These are phyloP conservation scores for Halophytophthora batemanensis DNA, from an alignment of 352 stramenopile genomes.

Conservation along the genomic window DNA sequence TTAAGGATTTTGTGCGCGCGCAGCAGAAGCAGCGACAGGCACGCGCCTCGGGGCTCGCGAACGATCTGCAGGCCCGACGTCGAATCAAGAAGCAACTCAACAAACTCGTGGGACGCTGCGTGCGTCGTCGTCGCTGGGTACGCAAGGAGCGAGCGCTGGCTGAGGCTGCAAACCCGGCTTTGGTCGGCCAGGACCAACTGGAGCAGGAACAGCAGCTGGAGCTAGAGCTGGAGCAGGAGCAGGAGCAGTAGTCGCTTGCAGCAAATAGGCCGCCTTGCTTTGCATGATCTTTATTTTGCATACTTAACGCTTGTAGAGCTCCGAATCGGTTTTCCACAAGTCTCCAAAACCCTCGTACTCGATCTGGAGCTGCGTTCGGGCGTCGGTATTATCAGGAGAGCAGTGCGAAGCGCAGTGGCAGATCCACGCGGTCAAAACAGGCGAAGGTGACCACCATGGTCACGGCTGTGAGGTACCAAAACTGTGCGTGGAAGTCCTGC, in stretches of 20 bases:
- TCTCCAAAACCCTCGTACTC: slow-evolving; percentile 9
- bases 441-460: slow-evolving; percentile 83
- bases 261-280: too few species aligned
- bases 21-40: slow-evolving; percentile 37
- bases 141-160: slow-evolving; percentile 69
- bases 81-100: slow-evolving; percentile 83
- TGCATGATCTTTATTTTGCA: slow-evolving; percentile 26
- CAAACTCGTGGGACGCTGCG: slow-evolving; percentile 73
- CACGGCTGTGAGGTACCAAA: slow-evolving; percentile 84
- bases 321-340: too few species aligned
- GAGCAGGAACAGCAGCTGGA: too few species aligned
- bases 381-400: slow-evolving; percentile 26
- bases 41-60: slow-evolving; percentile 20
- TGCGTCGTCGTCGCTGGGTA: slow-evolving; percentile 77
- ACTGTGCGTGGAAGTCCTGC: slow-evolving; percentile 81
- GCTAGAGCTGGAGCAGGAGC: too few species aligned
- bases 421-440: slow-evolving; percentile 76
- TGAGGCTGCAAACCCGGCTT: slow-evolving; percentile 26
- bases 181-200: too few species aligned
- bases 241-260: too few species aligned
- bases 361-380: slow-evolving; percentile 11
- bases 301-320: slow-evolving; percentile 13
- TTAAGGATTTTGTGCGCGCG: slow-evolving; percentile 77
- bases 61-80: slow-evolving; percentile 47
- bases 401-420: slow-evolving; percentile 73